Evolutionary conservation across 1,284 basidiomycete genomes (phyloP).

Genomic region (Vanrija sp.): DNA sequence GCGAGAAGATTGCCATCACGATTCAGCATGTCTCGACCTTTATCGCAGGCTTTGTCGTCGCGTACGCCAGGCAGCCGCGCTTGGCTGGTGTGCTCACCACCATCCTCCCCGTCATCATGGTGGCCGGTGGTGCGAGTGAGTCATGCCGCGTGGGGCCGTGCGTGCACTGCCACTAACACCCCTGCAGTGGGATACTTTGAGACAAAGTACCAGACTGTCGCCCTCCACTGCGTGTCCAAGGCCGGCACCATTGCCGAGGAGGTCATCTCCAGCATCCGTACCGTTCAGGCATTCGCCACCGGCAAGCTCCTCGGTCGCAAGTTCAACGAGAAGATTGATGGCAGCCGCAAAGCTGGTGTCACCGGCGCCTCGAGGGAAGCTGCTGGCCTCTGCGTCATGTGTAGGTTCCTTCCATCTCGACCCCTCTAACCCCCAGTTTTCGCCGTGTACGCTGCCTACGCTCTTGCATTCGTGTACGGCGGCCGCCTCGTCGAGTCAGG

Average conservation of each 20-base stretch:
- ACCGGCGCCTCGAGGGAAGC: conserved; percentile 67
- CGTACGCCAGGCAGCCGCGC: conserved; percentile 65
- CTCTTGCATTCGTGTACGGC: conserved; percentile 49
- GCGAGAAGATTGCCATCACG: conserved; percentile 69
- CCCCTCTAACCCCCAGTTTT: conserved; percentile 64
- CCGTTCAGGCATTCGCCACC: conserved; percentile 85
- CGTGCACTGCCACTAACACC: background rate
- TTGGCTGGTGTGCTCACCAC: conserved; percentile 82
- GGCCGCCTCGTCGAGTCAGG: conserved; percentile 47
- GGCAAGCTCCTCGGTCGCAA: conserved; percentile 63
- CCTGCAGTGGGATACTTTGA: conserved; percentile 27
- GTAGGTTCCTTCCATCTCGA: conserved; percentile 12
- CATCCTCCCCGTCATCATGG: conserved; percentile 80
- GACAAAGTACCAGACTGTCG: conserved; percentile 46
- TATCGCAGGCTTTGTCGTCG: conserved; percentile 67
- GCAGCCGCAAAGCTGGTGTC: conserved; percentile 60
- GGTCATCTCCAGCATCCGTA: conserved; percentile 59
- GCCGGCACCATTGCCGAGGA: conserved; percentile 89
- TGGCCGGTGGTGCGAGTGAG: conserved; percentile 56
- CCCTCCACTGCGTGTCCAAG: conserved; percentile 72
- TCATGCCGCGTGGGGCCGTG: background rate
- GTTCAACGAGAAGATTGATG: conserved; percentile 65
- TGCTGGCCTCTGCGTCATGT: conserved; percentile 59
- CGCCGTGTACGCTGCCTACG: conserved; percentile 61
- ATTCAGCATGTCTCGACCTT: conserved; percentile 55